These are phyloP conservation scores for Stachybotrys echinatus DNA, from an alignment of 2,329 filamentous ascomycete species.

Conservation along the genomic window DNA sequence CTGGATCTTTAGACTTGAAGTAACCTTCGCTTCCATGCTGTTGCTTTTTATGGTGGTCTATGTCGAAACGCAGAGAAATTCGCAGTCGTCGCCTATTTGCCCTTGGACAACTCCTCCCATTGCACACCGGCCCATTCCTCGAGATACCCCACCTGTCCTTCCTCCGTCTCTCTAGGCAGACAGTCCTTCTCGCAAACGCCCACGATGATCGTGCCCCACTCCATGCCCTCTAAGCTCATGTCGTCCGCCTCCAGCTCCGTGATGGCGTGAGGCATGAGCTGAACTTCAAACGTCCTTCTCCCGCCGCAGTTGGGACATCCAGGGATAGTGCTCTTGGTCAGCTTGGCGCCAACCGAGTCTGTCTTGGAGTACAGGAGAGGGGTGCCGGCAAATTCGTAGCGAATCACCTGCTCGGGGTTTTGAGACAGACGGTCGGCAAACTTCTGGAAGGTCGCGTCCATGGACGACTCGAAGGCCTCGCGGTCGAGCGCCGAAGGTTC, in stretches of 20 bases:
- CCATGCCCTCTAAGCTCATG: slow-evolving; percentile 77
- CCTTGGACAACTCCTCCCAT: slow-evolving; percentile 73
- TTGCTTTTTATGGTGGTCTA: background rate
- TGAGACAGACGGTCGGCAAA: slow-evolving; percentile 74
- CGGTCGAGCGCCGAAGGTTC: slow-evolving; percentile 53
- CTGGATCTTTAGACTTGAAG: slow-evolving; percentile 18
- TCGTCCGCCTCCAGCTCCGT: slow-evolving; percentile 78
- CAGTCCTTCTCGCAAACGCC: slow-evolving; percentile 82
- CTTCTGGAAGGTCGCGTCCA: slow-evolving; percentile 73
- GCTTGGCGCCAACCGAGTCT: slow-evolving; percentile 65
- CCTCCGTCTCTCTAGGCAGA: slow-evolving; percentile 48
- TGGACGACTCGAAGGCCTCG: slow-evolving; percentile 65
- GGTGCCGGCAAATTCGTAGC: slow-evolving; percentile 69
- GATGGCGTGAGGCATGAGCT: slow-evolving; percentile 88
- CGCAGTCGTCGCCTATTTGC: slow-evolving; percentile 23
- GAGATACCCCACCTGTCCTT: slow-evolving; percentile 67
- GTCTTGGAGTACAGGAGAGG: slow-evolving; percentile 77
- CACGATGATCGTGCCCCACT: slow-evolving; percentile 91
- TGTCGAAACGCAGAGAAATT: background rate
- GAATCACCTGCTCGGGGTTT: slow-evolving; percentile 77
- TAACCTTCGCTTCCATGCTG: background rate
- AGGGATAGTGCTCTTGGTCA: slow-evolving; percentile 58
- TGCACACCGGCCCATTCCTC: slow-evolving; percentile 99
- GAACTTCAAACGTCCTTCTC: slow-evolving; percentile 79
- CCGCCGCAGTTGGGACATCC: slow-evolving; percentile 72